Conservation (phyloP, 2,329 filamentous ascomycete genomes). For the Salinomyces thailandicus region DNA sequence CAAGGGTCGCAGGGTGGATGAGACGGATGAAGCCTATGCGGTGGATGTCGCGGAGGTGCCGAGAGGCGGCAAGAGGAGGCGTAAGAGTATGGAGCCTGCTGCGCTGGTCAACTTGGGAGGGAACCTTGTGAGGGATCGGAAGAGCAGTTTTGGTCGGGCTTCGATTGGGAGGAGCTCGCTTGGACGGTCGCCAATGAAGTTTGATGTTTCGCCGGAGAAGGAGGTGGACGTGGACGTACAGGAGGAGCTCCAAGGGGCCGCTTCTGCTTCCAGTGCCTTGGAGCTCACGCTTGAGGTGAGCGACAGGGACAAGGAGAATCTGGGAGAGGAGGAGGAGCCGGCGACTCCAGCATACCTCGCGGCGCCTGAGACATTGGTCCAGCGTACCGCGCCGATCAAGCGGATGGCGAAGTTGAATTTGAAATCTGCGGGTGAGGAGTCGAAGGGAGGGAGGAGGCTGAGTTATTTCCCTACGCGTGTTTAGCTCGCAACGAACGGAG, state of each 20-base stretch:
- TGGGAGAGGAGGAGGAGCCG: slow-evolving; percentile 16
- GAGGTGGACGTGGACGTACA: slow-evolving; percentile 4
- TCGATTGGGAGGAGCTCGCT: slow-evolving; percentile 11
- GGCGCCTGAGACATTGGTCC: slow-evolving; percentile 19
- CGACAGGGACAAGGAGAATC: slow-evolving; percentile 4
- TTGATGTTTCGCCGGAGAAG: slow-evolving; percentile 13
- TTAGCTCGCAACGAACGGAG: neutral
- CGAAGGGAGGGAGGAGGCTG: slow-evolving; percentile 21
- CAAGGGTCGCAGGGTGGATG: slow-evolving; percentile 20
- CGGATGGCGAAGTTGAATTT: slow-evolving; percentile 24
- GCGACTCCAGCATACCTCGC: slow-evolving; percentile 23
- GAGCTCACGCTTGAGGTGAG: slow-evolving; percentile 7
- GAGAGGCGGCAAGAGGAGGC: slow-evolving; percentile 21
- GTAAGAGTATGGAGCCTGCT: slow-evolving; percentile 29
- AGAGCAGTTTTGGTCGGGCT: slow-evolving; percentile 19
- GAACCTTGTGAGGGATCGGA: slow-evolving; percentile 23
- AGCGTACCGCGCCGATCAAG: slow-evolving; percentile 27
- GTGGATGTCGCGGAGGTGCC: slow-evolving; percentile 26
- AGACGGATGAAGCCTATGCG: slow-evolving; percentile 23
- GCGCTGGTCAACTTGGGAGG: slow-evolving; percentile 22
- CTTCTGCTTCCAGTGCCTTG: neutral
- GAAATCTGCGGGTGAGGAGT: slow-evolving; percentile 12
- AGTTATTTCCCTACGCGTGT: slow-evolving; percentile 14
- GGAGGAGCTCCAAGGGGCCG: too few species aligned
- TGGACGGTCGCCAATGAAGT: slow-evolving; percentile 13